These are phyloP conservation scores for Globisporangium megalacanthum DNA, from an alignment of 352 stramenopile species.

Conservation along the genomic window DNA sequence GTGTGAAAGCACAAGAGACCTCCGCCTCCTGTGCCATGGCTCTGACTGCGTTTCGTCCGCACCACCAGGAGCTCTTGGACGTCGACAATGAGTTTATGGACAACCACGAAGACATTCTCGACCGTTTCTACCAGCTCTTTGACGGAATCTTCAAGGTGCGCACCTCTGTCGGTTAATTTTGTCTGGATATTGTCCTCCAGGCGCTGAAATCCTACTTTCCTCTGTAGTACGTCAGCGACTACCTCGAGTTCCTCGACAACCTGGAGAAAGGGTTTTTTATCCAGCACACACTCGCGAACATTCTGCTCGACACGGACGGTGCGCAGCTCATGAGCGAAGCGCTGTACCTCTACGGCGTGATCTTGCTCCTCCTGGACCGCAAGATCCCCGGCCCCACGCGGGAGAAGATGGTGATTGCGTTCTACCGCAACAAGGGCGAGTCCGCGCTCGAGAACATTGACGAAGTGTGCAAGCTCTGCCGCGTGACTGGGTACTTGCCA, in stretches of 20 bases:
- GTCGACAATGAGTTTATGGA: constrained; percentile 91
- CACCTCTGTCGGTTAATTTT: not conserved
- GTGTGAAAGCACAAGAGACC: not conserved
- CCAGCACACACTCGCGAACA: constrained; percentile 92
- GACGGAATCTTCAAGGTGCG: constrained; percentile 78
- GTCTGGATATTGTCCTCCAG: not conserved
- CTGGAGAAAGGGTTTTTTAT: constrained; percentile 94
- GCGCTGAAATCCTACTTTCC: not conserved
- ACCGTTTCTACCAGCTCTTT: constrained; percentile 89
- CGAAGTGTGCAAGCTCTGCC: constrained; percentile 89
- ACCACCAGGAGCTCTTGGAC: constrained; percentile 64
- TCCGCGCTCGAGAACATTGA: constrained; percentile 88
- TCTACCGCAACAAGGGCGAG: constrained; percentile 86
- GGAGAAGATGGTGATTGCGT: constrained; percentile 91
- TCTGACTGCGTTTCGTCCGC: not conserved
- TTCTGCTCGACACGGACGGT: constrained; percentile 92
- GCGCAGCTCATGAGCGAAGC: constrained; percentile 93
- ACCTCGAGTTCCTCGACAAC: constrained; percentile 90
- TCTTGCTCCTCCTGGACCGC: constrained; percentile 92
- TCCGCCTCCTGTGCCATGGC: no score
- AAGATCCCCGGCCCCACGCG: constrained; percentile 85
- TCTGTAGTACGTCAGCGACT: constrained; percentile 87
- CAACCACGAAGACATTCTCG: constrained; percentile 81
- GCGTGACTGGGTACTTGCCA: constrained; percentile 86
- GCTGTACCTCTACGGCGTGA: constrained; percentile 93